Percentiles rank a stretch among this genome's conserved stretches.
phyloP scores from a whole-genome alignment of 225 moss, liverwort and hornwort genomes.

The Neckera pumila region DNA sequence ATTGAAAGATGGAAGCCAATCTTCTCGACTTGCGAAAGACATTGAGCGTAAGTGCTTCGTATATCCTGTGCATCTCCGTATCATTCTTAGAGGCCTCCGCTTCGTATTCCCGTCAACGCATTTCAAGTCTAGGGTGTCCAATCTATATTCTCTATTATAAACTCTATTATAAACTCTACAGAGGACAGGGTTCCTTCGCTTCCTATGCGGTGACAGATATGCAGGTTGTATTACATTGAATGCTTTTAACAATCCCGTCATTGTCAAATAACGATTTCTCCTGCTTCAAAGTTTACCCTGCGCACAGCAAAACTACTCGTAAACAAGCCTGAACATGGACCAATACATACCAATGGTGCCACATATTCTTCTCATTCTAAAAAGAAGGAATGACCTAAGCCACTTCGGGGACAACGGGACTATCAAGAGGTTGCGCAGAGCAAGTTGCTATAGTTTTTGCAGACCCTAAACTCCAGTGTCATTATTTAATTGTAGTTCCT shows the following conservation, averaged over 20 bases:
- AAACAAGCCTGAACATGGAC: neutral
- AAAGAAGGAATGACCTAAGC: neutral
- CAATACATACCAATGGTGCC: neutral
- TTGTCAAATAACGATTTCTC: neutral
- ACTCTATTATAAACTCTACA: neutral
- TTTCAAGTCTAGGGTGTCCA: neutral
- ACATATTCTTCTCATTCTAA: neutral
- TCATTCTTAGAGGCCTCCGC: neutral
- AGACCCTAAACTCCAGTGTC: neutral
- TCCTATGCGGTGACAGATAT: slow-evolving; percentile 10
- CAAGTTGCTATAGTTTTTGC: neutral
- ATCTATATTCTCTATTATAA: neutral
- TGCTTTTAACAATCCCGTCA: slow-evolving; percentile 17
- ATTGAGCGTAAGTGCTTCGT: neutral
- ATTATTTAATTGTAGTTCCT: neutral
- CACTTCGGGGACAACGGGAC: neutral
- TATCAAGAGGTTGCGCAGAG: neutral
- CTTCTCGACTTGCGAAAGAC: neutral
- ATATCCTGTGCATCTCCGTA: neutral
- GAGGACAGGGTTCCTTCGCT: neutral
- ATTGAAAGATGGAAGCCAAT: neutral
- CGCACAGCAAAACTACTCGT: neutral
- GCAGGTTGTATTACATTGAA: slow-evolving; percentile 5
- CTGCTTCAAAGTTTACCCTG: neutral
- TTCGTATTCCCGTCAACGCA: neutral